Evolutionary conservation across 208 protist species (phyloP), one percentile per base, ranked within the genome.

Genomic region (Phytomonas sp.): DNA sequence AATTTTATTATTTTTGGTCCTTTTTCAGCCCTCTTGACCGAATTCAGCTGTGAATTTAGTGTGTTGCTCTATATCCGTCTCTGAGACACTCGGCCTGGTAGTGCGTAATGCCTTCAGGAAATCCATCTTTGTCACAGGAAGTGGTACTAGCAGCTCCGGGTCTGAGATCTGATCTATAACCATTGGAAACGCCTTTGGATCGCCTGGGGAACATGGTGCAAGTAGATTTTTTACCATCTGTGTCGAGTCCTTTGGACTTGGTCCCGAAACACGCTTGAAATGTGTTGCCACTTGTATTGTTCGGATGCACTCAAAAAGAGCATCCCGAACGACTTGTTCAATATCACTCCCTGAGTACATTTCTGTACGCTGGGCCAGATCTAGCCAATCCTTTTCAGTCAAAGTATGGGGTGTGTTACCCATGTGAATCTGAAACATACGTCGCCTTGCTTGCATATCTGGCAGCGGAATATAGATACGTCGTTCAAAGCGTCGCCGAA

Each of bases 281-380:
- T 99, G 97, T 14, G 97, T 99, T 6, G 98, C 96, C n/a, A 86
- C 80, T 82, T 99, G 97, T 40, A 99, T 78, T 5, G 86, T 93
- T n/a, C 98, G 83, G 62, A 99, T 83, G 40, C 98, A 98, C 79
- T 98, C 88, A 97, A 99, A 99, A 42, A 99, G 81, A 0, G 98
- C 98, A 67, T 99, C 98, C 26, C 97, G 94, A 32, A 99, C 97
- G 10, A 99, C 65, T 70, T 95, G 94, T 37, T 94, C 87, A 73
- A 99, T 98, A 88, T 99, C 98, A 61, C 96, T 97, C 40, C 98
- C 98, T 30, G 90, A 96, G 79, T 98, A 99, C 62, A 86, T 92
- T 29, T 98, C 94, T 0, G 96, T 97, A 61, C 82, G 76, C 42
- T 79, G 63, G 26, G 81, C 98, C 29, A 99, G 81, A 19, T 95